Evolutionary conservation across 2,329 filamentous ascomycete species (phyloP).

Genomic region (Sporothrix brasiliensis): DNA sequence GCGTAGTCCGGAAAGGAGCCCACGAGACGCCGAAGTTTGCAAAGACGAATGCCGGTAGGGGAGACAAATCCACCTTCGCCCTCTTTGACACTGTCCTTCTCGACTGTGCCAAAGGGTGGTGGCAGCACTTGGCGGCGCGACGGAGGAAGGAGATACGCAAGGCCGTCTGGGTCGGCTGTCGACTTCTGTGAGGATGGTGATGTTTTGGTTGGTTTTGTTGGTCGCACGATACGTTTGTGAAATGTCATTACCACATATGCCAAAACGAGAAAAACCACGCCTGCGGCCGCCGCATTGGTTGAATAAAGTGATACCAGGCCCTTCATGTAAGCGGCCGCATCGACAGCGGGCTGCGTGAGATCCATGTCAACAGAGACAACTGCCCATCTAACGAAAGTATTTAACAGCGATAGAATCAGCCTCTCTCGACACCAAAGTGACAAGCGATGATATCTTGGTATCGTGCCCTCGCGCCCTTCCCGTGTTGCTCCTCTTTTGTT

Average conservation of each 20-base stretch:
- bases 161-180: background rate
- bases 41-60: slow-evolving; percentile 67
- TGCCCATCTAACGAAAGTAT: background rate
- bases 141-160: background rate
- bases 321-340: background rate
- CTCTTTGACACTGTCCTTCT: background rate
- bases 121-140: background rate
- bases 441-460: background rate
- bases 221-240: background rate
- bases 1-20: slow-evolving; percentile 82
- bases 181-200: background rate
- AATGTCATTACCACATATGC: background rate
- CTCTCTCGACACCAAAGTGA: background rate
- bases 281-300: background rate
- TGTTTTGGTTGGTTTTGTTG: background rate
- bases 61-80: slow-evolving; percentile 29
- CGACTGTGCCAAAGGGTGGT: background rate
- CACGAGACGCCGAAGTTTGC: slow-evolving; percentile 65
- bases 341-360: background rate
- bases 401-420: background rate
- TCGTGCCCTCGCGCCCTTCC: too few relatives aligned
- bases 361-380: background rate
- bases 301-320: too few relatives aligned
- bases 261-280: background rate
- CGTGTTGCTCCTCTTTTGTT: background rate